A percentile compares a stretch with the other conserved stretches of the same genome.
Evolutionary conservation across 768 basidiomycete species (phyloP).

Genomic region (Boletus barrowsii): DNA sequence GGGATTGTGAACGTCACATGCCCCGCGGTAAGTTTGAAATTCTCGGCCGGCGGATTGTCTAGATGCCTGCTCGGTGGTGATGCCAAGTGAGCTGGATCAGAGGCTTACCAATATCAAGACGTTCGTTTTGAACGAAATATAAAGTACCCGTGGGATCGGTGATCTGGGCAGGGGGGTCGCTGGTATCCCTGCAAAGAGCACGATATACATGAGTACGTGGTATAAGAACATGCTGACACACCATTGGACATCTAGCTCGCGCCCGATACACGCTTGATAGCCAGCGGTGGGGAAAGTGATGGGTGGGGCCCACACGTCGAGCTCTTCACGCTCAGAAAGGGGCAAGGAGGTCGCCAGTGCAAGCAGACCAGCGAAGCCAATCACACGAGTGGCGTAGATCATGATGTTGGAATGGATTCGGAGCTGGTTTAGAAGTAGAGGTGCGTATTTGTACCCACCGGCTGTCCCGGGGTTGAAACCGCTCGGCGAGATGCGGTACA

Average conservation of each 20-base stretch:
- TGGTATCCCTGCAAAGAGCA: conserved; percentile 28
- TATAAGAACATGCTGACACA: conserved; percentile 10
- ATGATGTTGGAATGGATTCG: not conserved
- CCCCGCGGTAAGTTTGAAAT: conserved; percentile 31
- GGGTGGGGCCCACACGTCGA: conserved; percentile 31
- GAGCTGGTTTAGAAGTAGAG: not conserved
- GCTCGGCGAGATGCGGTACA: too few relatives aligned
- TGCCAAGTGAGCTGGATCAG: not conserved
- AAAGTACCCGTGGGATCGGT: too few relatives aligned
- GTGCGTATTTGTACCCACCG: conserved; percentile 2
- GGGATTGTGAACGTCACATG: not conserved
- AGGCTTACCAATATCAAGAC: conserved; percentile 4
- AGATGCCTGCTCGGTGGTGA: conserved; percentile 3
- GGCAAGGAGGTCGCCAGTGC: conserved; percentile 11
- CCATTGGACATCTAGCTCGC: conserved; percentile 5
- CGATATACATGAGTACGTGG: not conserved
- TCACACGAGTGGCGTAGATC: not conserved
- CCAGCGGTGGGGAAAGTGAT: not conserved
- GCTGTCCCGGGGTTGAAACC: too few relatives aligned
- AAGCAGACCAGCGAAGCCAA: conserved; percentile 1
- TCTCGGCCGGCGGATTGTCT: conserved; percentile 24
- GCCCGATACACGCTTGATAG: too few relatives aligned
- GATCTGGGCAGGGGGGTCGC: not conserved
- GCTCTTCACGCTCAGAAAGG: not conserved
- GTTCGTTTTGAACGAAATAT: too few relatives aligned